These are phyloP conservation scores for Amanita brunnescens DNA, from an alignment of 768 basidiomycete genomes.

Conservation along the genomic window DNA sequence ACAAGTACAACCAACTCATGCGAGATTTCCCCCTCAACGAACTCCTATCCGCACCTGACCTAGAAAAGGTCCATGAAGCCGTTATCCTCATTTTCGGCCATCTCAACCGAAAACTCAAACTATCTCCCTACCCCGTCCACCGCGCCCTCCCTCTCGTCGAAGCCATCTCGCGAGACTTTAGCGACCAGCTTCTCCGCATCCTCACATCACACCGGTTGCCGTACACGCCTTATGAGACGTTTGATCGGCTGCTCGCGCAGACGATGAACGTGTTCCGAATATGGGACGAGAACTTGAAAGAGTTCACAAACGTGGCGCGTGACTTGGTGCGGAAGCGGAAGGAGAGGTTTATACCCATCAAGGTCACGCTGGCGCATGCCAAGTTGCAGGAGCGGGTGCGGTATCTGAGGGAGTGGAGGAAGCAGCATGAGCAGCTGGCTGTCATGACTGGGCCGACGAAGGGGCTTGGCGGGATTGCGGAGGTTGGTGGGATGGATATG, in stretches of 20 bases:
- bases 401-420: conserved; percentile 87
- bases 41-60: conserved; percentile 90
- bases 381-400: conserved; percentile 83
- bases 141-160: conserved; percentile 95
- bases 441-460: conserved; percentile 96
- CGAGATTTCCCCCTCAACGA: conserved; percentile 98
- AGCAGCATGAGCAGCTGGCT: conserved; percentile 94
- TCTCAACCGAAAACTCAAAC: conserved; percentile 89
- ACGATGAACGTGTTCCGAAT: conserved; percentile 73
- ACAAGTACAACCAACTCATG: conserved; percentile 98
- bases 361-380: conserved; percentile 83
- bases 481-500: conserved; percentile 92
- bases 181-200: conserved; percentile 87
- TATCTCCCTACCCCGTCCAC: conserved; percentile 94
- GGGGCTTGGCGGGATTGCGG: conserved; percentile 55
- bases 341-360: conserved; percentile 96
- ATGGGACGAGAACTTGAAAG: conserved; percentile 88
- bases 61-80: conserved; percentile 90
- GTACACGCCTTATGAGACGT: conserved; percentile 91
- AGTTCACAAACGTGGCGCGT: conserved; percentile 86
- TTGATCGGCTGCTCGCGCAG: conserved; percentile 75
- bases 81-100: conserved; percentile 84
- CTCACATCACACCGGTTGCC: conserved; percentile 85
- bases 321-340: conserved; percentile 85
- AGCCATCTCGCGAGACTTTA: conserved; percentile 96